Evolutionary conservation across 164 flowering plant species (phyloP), one percentile per base, ranked within the genome.

Genomic region (Euptelea pleiosperma): DNA sequence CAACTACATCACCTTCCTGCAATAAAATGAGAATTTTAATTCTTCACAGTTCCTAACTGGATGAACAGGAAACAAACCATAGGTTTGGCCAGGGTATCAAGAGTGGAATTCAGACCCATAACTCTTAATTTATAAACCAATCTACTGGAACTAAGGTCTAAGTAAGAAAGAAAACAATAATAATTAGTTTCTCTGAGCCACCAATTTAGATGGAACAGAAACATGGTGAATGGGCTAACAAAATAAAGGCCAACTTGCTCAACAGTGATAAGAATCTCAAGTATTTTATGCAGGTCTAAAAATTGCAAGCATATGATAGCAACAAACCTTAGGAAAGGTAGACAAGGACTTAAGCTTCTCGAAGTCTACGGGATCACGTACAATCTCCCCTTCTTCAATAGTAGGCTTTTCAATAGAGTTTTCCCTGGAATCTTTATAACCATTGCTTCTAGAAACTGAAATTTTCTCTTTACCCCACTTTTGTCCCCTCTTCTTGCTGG

Each of bases 381-480:
- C 46, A 41, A 61, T 60, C 43, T 26, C 59, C 55, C 41, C 66
- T 64, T 73, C 71, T 60, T 70, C 75, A 55, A 25, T 25, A 50
- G 57, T 44, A 25, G 28, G 33, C 51, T 41, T 62, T 37, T 63
- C 58, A 52, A 70, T 41, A 54, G 14, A 15, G 18, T 74, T 76
- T 62, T 63, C 69, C 36, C 59, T 48, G 16, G 33, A 41, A 61
- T 57, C 66, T 52, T 58, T 57, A 51, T 61, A 15, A 14, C 65
- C 68, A 61, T 69, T 74, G 74, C 64, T 62, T 56, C 62, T 62
- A 25, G 50, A 47, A 26, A 55, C 61, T 53, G 75, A 43, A 29
- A 57, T 40, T 50, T 82, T 90, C 75, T 90, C 95, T 19, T 0
- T 78, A 46, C 99, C 99, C 99, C 99, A 88, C 51, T 88, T 88